Conservation (phyloP, 306 rosid species). For the Corylus americana region DNA sequence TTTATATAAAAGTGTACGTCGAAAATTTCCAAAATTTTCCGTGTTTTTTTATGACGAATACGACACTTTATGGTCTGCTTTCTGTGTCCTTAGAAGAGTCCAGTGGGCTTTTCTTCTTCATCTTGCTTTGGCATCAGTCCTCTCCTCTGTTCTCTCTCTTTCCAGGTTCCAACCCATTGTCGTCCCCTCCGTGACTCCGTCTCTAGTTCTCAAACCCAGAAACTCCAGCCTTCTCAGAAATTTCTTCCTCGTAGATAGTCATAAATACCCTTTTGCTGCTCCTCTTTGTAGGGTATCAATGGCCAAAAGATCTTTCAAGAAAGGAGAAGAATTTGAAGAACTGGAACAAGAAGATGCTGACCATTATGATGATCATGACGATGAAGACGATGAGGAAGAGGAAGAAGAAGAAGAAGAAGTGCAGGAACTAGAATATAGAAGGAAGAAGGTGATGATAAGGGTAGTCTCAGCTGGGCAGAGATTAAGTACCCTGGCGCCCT, state of each 20-base stretch:
- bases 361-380: background rate
- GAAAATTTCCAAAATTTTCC: too few species aligned
- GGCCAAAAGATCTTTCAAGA: background rate
- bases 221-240: background rate
- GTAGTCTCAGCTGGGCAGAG: conserved; percentile 16
- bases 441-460: conserved; percentile 27
- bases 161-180: background rate
- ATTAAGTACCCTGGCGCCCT: background rate
- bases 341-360: background rate
- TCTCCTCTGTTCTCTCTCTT: background rate
- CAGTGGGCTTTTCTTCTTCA: background rate
- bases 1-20: too few species aligned
- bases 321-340: background rate
- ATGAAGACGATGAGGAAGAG: background rate
- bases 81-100: background rate
- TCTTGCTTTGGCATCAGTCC: background rate
- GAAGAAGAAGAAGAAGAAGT: background rate
- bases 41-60: background rate
- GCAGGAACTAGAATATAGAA: background rate
- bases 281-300: background rate
- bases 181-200: too few species aligned
- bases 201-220: background rate
- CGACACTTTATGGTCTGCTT: background rate
- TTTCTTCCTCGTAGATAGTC: background rate
- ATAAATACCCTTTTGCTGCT: background rate